These are phyloP conservation scores for Rhinocladiella mackenziei DNA, from an alignment of 2,329 filamentous ascomycete species.

Conservation along the genomic window DNA sequence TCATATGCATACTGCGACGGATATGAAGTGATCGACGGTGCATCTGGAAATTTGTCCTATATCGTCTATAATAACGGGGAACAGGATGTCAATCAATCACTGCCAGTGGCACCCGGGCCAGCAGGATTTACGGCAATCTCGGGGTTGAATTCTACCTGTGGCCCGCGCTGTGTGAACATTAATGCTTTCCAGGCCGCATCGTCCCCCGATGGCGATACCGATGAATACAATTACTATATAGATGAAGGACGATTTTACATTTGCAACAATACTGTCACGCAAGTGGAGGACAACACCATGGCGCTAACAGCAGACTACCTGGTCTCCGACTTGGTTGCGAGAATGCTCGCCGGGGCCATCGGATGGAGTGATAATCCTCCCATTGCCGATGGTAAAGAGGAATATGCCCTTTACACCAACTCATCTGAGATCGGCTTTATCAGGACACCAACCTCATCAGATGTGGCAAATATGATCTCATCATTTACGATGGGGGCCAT, in stretches of 20 bases:
- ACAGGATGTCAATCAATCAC: constrained; percentile 21
- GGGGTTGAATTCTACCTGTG: constrained; percentile 23
- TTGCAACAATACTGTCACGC: constrained; percentile 25
- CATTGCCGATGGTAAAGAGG: constrained; percentile 4
- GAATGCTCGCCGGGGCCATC: constrained; percentile 25
- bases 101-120: constrained; percentile 14
- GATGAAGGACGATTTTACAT: constrained; percentile 15
- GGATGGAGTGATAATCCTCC: constrained; percentile 21
- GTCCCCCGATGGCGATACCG: background rate
- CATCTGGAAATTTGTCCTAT: constrained; percentile 22
- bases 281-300: constrained; percentile 8
- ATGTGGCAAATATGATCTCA: constrained; percentile 19
- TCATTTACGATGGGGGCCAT: constrained; percentile 22
- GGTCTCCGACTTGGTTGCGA: constrained; percentile 13
- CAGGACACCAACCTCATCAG: constrained; percentile 2
- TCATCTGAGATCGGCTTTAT: constrained; percentile 12
- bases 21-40: constrained; percentile 18
- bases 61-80: constrained; percentile 21
- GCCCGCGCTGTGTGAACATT: constrained; percentile 20
- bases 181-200: constrained; percentile 19
- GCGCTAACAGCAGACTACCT: constrained; percentile 7
- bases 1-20: constrained; percentile 17
- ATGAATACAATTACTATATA: constrained; percentile 6
- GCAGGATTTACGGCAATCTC: constrained; percentile 19
- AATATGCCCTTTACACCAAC: constrained; percentile 20